Evolutionary conservation across 768 basidiomycete species (phyloP).

Genomic region (Leccinum longicurvipes): DNA sequence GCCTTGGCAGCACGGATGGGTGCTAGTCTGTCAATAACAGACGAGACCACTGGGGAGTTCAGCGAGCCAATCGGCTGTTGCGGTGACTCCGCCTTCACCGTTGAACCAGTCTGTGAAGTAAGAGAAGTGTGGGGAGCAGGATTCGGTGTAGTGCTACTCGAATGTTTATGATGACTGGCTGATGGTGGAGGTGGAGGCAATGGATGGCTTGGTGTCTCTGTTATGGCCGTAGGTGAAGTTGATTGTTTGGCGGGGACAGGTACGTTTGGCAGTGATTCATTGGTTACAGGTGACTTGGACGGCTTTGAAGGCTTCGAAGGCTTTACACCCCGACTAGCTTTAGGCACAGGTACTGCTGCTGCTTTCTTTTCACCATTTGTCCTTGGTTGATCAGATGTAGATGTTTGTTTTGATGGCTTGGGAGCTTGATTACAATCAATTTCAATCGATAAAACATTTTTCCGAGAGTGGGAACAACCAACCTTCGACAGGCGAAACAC

Average conservation of each 20-base stretch:
- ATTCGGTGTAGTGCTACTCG: background rate
- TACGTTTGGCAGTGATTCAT: slow-evolving; percentile 18
- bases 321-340: background rate
- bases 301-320: slow-evolving; percentile 3
- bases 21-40: slow-evolving; percentile 26
- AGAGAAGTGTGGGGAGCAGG: background rate
- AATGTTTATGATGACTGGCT: background rate
- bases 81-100: slow-evolving; percentile 19
- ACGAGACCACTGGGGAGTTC: slow-evolving; percentile 5
- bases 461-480: background rate
- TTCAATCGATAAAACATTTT: background rate
- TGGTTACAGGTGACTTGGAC: slow-evolving; percentile 14
- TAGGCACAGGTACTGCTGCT: background rate
- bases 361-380: slow-evolving; percentile 5
- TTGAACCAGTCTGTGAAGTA: slow-evolving; percentile 11
- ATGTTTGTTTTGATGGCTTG: slow-evolving; percentile 8
- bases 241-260: background rate
- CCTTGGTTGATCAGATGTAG: slow-evolving; percentile 2
- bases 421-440: slow-evolving; percentile 12
- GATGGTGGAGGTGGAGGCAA: background rate
- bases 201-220: background rate
- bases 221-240: background rate
- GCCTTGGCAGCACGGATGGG: slow-evolving; percentile 34
- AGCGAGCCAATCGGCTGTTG: slow-evolving; percentile 6
- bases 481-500: slow-evolving; percentile 10